Evolutionary conservation across 164 flowering plant species (phyloP), one percentile per base, ranked within the genome.

Genomic region (Vitis riparia): DNA sequence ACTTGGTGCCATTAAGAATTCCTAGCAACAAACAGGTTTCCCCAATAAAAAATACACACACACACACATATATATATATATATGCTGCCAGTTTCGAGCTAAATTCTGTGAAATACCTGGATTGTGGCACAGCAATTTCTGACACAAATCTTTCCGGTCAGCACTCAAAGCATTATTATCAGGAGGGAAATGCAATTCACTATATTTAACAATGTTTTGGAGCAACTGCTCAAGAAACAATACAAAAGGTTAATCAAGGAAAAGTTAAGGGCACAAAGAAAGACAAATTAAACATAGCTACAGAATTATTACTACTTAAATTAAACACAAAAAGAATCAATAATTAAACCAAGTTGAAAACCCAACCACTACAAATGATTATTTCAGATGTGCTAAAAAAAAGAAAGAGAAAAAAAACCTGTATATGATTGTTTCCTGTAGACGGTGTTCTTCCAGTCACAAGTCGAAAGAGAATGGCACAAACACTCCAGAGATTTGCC

Each of bases 401-500:
- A 47, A n/a, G n/a, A n/a, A 19, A 16, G 27, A 50, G 0, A 17
- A 15, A 51, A 52, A 19, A 66, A 55, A 95, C 99, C 98, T 95
- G 95, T 27, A 86, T 82, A 78, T 91, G 97, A 73, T 85, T 89
- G 82, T 76, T 89, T 80, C 99, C 98, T n/a, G 89, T 89, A 73
- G 82, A 95, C 51, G 99, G 98, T 51, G 99, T 88, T 76, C 71
- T 90, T 52, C 97, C 98, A 49, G 94, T 90, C 51, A 96, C 97
- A 67, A 96, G 91, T 78, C 93, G 99, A 81, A 80, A 96, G 52
- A 96, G 77, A 78, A 96, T 96, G 58, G 94, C 87, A 71, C 99
- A 98, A 68, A 96, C 98, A 83, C 99, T 96, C 99, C 98, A 96
- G 71, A 96, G 95, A 88, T 96, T 98, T 89, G 99, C 99, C 99